These are phyloP conservation scores for Psilocybe cyanescens DNA, from an alignment of 768 basidiomycete genomes.

Conservation along the genomic window DNA sequence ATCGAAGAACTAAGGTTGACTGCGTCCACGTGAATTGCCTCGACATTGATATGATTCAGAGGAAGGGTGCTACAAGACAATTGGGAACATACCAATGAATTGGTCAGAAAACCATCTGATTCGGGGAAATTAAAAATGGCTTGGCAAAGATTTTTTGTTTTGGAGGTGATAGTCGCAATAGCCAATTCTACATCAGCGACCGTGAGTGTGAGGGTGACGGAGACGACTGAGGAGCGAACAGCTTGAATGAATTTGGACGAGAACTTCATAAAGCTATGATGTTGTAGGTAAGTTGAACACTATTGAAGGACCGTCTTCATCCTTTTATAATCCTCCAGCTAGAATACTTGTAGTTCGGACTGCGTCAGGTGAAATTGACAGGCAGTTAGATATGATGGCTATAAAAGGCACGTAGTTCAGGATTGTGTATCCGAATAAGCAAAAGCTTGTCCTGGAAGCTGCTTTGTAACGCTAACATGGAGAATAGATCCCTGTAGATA, in stretches of 20 bases:
- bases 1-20: conserved; percentile 22
- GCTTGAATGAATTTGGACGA: conserved; percentile 20
- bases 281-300: too few relatives aligned
- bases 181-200: conserved; percentile 33
- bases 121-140: conserved; percentile 34
- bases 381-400: conserved; percentile 8
- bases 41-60: not conserved
- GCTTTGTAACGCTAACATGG: not conserved
- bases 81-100: conserved; percentile 28
- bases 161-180: conserved; percentile 28
- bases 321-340: not conserved
- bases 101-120: conserved; percentile 23
- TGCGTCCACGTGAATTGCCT: conserved; percentile 31
- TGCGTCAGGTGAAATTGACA: conserved; percentile 8
- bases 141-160: conserved; percentile 30
- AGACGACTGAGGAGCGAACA: conserved; percentile 27
- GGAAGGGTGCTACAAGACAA: not conserved
- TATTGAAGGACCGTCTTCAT: not conserved
- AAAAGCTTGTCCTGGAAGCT: not conserved
- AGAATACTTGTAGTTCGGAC: not conserved
- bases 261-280: conserved; percentile 25
- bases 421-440: not conserved
- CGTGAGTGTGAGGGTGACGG: conserved; percentile 28
- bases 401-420: conserved; percentile 8
- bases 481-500: not conserved